Evolutionary conservation across 1,284 basidiomycete genomes (phyloP), one percentile per base, ranked within the genome.

Genomic region (Neotropicomus parvogracilis): DNA sequence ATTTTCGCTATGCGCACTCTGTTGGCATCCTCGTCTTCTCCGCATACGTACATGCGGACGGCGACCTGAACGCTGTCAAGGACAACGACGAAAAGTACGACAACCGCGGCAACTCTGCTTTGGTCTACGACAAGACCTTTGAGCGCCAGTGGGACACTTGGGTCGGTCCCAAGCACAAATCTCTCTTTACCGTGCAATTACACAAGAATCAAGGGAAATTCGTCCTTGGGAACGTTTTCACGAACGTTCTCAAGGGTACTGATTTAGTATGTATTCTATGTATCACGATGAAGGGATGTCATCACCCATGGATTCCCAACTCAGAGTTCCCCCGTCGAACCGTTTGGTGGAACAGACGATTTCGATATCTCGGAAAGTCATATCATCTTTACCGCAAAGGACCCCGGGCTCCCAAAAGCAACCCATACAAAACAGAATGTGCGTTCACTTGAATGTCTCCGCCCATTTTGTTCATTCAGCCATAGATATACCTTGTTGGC

Each of bases 91-190:
- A 84, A 56, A 75, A 70, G 40, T 91, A 81, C 72, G 81, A 83
- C 50, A 75, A 81, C 49, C 75, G 89, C 10, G 90, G 88, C 4
- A 79, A 82, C 54, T 77, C 78, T 1, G 91, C 88, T 2, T 72
- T 78, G 56, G 88, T 95, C 0, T 95, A 87, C 63, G 91, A 95
- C 56, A 71, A 77, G 40, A 76, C 79, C 2, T 91, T 80, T 61
- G 83, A 82, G 34, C 75, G 92, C 20, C 91, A 95, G 56, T 97
- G 93, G 93, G 92, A 95, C 67, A 84, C 80, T 5, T 95, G 91
- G 91, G 73, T 78, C 33, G 80, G 79, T 3, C 83, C 82, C 9
- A 93, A 91, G 62, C 77, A 76, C 46, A 69, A 79, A 20, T 79
- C 82, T 34, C 68, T 92, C 46, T 91, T 91, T 65, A 78, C 79